Conservation (phyloP, 1,139 yeast genomes). For the Saccharomyces pastorianus region DNA sequence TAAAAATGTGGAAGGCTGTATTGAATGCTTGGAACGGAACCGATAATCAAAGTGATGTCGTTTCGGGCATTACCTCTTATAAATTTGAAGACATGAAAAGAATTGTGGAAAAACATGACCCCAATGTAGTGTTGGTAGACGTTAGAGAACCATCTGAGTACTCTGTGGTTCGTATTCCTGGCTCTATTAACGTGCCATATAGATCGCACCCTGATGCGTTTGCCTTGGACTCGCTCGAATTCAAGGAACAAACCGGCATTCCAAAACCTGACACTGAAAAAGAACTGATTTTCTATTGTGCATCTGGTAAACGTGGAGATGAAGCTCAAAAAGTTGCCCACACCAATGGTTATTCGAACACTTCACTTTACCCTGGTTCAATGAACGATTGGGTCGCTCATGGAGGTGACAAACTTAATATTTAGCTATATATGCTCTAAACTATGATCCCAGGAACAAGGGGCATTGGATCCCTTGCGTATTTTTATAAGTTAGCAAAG, state of each 20-base stretch:
- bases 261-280: conserved; percentile 63
- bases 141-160: conserved; percentile 88
- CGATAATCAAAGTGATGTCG: conserved; percentile 32
- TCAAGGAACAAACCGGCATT: conserved; percentile 70
- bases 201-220: conserved; percentile 89
- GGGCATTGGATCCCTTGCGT: neutral
- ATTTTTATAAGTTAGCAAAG: neutral
- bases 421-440: neutral
- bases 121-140: conserved; percentile 57
- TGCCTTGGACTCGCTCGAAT: conserved; percentile 65
- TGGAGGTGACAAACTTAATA: conserved; percentile 19
- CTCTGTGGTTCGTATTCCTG: conserved; percentile 53
- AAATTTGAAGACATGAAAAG: conserved; percentile 50
- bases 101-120: conserved; percentile 37
- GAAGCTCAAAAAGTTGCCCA: conserved; percentile 86
- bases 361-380: conserved; percentile 75
- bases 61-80: conserved; percentile 37
- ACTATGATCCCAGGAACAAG: no score
- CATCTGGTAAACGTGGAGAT: conserved; percentile 84
- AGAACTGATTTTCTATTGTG: conserved; percentile 80
- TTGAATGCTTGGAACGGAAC: conserved; percentile 28
- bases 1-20: conserved; percentile 22
- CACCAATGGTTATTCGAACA: conserved; percentile 71
- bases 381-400: conserved; percentile 73
- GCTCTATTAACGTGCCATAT: conserved; percentile 80